A percentile compares a stretch with the other conserved stretches of the same genome.
These are phyloP conservation scores for Chenopodium album DNA, from an alignment of 148 eudicot genomes.

Conservation along the genomic window DNA sequence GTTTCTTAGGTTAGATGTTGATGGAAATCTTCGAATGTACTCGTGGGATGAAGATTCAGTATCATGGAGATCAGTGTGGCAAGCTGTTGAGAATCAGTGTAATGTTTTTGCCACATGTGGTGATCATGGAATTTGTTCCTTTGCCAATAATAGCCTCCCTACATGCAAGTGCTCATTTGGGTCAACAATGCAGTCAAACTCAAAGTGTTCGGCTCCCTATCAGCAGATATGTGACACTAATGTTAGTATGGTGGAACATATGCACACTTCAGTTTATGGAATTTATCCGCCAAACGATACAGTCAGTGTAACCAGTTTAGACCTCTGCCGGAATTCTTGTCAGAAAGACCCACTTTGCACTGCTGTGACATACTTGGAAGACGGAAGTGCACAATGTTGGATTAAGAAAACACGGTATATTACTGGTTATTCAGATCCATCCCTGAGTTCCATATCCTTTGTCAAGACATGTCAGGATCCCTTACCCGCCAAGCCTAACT, in stretches of 20 bases:
- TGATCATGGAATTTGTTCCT: constrained; percentile 43
- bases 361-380: constrained; percentile 53
- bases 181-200: constrained; percentile 19
- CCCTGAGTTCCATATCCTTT: constrained; percentile 44
- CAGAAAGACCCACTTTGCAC: constrained; percentile 50
- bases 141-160: constrained; percentile 34
- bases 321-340: constrained; percentile 43
- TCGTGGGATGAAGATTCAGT: constrained; percentile 48
- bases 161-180: constrained; percentile 52
- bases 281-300: constrained; percentile 54
- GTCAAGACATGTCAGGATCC: constrained; percentile 65
- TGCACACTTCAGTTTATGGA: constrained; percentile 52
- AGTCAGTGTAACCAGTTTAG: constrained; percentile 33
- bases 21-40: constrained; percentile 63
- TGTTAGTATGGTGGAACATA: constrained; percentile 40
- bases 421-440: constrained; percentile 47
- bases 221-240: constrained; percentile 42
- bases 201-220: constrained; percentile 48
- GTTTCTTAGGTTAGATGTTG: constrained; percentile 58
- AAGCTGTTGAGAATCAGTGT: constrained; percentile 66
- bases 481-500: constrained; percentile 38
- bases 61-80: constrained; percentile 57
- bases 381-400: constrained; percentile 49
- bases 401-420: constrained; percentile 45
- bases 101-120: constrained; percentile 70